A percentile compares a stretch with the other conserved stretches of the same genome.
phyloP scores from a whole-genome alignment of 768 basidiomycete genomes.

The Mrakia hoshinonis region DNA sequence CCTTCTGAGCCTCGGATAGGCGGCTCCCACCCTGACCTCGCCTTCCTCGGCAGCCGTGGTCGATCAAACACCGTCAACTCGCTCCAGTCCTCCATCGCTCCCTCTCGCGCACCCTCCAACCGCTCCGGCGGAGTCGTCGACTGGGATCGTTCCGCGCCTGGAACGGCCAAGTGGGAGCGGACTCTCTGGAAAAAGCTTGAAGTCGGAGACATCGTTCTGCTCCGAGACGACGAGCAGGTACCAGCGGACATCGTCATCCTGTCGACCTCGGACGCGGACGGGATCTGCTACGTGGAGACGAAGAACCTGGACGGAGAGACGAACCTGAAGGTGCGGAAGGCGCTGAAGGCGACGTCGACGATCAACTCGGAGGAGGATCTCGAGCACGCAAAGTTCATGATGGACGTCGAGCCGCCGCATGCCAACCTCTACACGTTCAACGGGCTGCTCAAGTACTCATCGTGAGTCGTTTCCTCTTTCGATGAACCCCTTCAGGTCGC shows the following conservation, averaged over 20 bases:
- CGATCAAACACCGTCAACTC: slow-evolving; percentile 9
- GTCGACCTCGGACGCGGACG: slow-evolving; percentile 81
- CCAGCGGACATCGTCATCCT: slow-evolving; percentile 84
- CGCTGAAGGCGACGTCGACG: slow-evolving; percentile 62
- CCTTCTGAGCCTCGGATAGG: slow-evolving; percentile 14
- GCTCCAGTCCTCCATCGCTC: slow-evolving; percentile 43
- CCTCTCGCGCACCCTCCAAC: slow-evolving; percentile 26
- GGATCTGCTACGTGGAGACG: slow-evolving; percentile 90
- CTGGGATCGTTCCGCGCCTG: slow-evolving; percentile 58
- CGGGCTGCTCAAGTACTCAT: slow-evolving; percentile 63
- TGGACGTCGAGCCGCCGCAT: slow-evolving; percentile 89
- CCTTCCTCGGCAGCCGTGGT: background rate
- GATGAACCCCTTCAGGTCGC: background rate
- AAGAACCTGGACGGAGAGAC: slow-evolving; percentile 98
- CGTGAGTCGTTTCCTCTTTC: background rate
- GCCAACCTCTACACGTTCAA: slow-evolving; percentile 88
- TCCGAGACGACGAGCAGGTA: slow-evolving; percentile 89
- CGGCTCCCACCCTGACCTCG: slow-evolving; percentile 18
- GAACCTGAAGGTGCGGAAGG: slow-evolving; percentile 78
- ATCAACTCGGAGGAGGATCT: slow-evolving; percentile 82
- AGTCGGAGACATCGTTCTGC: slow-evolving; percentile 86
- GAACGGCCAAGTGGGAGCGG: slow-evolving; percentile 79
- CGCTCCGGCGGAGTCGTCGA: slow-evolving; percentile 65
- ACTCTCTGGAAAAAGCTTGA: slow-evolving; percentile 98
- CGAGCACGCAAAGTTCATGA: slow-evolving; percentile 71